Conservation (phyloP, 1,139 yeast genomes). For the Candida gigantensis region DNA sequence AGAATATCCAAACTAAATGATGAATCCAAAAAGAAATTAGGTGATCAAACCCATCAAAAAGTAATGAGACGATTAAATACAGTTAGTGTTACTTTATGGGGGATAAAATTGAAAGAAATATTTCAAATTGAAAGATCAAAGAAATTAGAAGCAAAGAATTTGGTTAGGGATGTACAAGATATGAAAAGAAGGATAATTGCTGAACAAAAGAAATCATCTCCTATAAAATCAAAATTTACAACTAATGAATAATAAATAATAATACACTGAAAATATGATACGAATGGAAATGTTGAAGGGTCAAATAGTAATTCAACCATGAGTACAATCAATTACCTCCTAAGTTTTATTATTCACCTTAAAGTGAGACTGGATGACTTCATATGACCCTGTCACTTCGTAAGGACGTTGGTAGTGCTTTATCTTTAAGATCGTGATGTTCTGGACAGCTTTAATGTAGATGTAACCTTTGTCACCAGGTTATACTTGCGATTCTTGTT, state of each 20-base stretch:
- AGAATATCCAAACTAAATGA: conserved; percentile 18
- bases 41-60: conserved; percentile 23
- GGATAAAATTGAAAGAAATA: conserved; percentile 38
- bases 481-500: too few species aligned
- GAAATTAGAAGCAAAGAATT: conserved; percentile 29
- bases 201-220: conserved; percentile 1
- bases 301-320: too few species aligned
- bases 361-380: too few species aligned
- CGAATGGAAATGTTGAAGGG: too few species aligned
- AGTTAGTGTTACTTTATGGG: conserved; percentile 45
- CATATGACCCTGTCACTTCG: too few species aligned
- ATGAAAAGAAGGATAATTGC: conserved; percentile 10
- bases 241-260: neutral
- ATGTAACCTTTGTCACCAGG: too few species aligned
- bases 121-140: conserved; percentile 47
- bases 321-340: too few species aligned
- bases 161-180: conserved; percentile 31
- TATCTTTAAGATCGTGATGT: too few species aligned
- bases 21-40: conserved; percentile 20
- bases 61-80: conserved; percentile 38
- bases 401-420: too few species aligned
- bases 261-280: too few species aligned
- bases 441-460: too few species aligned
- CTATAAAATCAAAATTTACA: neutral
- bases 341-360: too few species aligned